Evolutionary conservation across 805 yeast genomes (phyloP), one percentile per base, ranked within the genome.

Genomic region (Ogataea pini): DNA sequence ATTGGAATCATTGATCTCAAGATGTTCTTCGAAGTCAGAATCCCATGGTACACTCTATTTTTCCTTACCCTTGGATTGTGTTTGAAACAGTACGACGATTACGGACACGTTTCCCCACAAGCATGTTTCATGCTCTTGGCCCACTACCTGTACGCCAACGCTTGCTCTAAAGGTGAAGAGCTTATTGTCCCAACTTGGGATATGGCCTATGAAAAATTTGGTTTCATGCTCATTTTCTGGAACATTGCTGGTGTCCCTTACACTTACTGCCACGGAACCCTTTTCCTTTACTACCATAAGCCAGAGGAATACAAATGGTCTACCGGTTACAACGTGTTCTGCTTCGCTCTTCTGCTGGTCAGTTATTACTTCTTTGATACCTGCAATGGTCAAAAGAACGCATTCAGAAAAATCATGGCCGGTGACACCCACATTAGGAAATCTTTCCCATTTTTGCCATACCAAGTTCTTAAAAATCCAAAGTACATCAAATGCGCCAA

Each of bases 171-270:
- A 71, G 99, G 98, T 59, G 99, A 94, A 72, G 98, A 94, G 68
- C 75, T 92, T 60, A 94, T 94, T 66, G 96, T 91, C 54, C 96
- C 98, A 59, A 87, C 96, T 16, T 94, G 99, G 98, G 99, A 94
- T 69, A 92, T 94, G 97, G 97, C 96, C 27, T 94, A 94, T 70
- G 99, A 94, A 70, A 94, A 94, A 72, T 94, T 94, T 62, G 99
- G 99, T n/a, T 94, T 94, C 76, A 91, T 94, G 98, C 80, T 94
- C 57, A 82, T 91, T 60, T 94, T 94, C 77, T 94, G 99, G 99
- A 94, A 94, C 73, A 89, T 94, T 67, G 97, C 97, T 27, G 99
- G 99, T 61, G 99, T 94, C 36, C 99, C 99, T 42, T 94, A 84
- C 82, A 92, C 98, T 36, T 94, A 94, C 74, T 89, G 97, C 70